phyloP scores from a whole-genome alignment of 1,139 yeast species.

The Taphrina betulina region DNA sequence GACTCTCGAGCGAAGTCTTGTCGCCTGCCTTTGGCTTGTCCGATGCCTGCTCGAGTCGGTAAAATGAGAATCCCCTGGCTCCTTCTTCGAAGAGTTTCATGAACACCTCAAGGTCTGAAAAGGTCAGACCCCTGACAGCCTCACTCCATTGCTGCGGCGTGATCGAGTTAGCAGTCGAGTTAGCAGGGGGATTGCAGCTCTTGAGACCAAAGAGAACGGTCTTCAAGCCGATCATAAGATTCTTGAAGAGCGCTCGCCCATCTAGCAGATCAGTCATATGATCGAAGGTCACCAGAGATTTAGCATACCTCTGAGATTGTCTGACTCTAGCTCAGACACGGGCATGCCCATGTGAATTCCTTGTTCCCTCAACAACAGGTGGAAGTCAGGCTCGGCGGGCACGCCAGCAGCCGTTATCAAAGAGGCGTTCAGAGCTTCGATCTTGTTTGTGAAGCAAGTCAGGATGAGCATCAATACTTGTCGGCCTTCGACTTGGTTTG shows the following conservation, averaged over 20 bases:
- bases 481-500: slow-evolving; percentile 73
- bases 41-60: slow-evolving; percentile 53
- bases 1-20: slow-evolving; percentile 47
- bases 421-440: slow-evolving; percentile 65
- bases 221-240: slow-evolving; percentile 83
- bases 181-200: slow-evolving; percentile 80
- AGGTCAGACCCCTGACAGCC: slow-evolving; percentile 75
- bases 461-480: slow-evolving; percentile 63
- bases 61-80: slow-evolving; percentile 73
- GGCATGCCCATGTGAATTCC: slow-evolving; percentile 15
- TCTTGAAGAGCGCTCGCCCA: slow-evolving; percentile 85
- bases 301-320: not conserved
- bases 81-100: slow-evolving; percentile 81
- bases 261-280: slow-evolving; percentile 55
- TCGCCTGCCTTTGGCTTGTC: slow-evolving; percentile 40
- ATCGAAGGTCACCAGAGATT: not conserved
- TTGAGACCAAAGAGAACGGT: slow-evolving; percentile 88
- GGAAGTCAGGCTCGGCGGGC: not conserved
- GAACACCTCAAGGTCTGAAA: slow-evolving; percentile 77
- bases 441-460: slow-evolving; percentile 82
- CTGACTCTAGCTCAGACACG: slow-evolving; percentile 1
- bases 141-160: slow-evolving; percentile 80
- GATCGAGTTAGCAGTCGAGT: slow-evolving; percentile 47
- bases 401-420: not conserved
- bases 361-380: not conserved